Conservation (phyloP, 768 basidiomycete species). For the Lyophyllum atratum region DNA sequence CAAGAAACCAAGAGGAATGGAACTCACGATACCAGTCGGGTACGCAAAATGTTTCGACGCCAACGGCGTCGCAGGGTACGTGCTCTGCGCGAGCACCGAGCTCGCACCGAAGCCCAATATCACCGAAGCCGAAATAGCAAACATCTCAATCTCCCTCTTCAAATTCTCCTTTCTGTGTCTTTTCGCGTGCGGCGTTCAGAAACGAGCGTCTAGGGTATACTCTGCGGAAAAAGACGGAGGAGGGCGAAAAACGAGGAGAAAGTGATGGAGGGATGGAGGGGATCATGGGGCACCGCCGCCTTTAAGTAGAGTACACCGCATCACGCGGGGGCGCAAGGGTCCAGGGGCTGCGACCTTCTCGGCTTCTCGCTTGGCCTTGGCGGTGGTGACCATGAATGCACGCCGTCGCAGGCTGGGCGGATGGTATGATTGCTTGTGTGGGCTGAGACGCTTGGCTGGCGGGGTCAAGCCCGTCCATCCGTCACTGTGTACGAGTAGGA, state of each 20-base stretch:
- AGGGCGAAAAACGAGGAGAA: background rate
- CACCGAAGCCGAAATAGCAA: background rate
- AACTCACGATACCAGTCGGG: constrained; percentile 41
- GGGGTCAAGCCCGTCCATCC: background rate
- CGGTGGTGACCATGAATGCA: background rate
- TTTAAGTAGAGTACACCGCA: background rate
- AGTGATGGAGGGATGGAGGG: background rate
- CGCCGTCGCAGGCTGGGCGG: too few relatives aligned
- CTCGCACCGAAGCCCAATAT: background rate
- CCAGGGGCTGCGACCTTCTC: background rate
- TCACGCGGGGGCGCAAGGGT: background rate
- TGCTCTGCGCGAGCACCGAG: constrained; percentile 14
- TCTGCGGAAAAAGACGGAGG: background rate
- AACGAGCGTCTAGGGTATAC: background rate
- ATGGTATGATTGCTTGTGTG: background rate
- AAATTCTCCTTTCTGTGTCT: background rate
- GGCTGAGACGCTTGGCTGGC: background rate
- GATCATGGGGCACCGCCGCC: too few relatives aligned
- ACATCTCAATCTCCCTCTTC: background rate
- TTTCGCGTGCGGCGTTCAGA: background rate
- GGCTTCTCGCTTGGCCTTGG: background rate
- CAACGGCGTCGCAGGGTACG: constrained; percentile 41
- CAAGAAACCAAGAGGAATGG: background rate
- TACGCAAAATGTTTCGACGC: constrained; percentile 43
- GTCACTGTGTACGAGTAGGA: too few relatives aligned